These are phyloP conservation scores for Chrysosporium queenslandicum DNA, from an alignment of 2,329 filamentous ascomycete genomes.

Conservation along the genomic window DNA sequence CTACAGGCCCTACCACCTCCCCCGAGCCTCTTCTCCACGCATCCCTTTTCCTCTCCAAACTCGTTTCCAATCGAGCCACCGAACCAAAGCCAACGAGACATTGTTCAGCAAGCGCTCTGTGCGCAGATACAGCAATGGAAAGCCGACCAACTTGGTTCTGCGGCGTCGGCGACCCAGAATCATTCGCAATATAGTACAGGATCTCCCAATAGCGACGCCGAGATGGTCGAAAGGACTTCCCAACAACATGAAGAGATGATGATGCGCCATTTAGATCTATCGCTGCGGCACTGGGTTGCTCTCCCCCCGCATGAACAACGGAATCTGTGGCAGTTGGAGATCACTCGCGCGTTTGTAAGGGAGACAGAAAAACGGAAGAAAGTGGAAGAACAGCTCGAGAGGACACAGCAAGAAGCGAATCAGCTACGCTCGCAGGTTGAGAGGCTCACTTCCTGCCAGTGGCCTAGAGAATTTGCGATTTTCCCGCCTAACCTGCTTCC, in stretches of 20 bases:
- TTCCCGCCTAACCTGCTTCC: conserved; percentile 39
- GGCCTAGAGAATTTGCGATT: conserved; percentile 41
- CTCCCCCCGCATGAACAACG: conserved; percentile 47
- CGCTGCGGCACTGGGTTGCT: conserved; percentile 65
- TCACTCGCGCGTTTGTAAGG: conserved; percentile 38
- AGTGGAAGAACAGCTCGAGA: conserved; percentile 35
- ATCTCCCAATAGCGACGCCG: conserved; percentile 19
- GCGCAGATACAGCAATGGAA: conserved; percentile 60
- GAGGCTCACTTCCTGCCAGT: conserved; percentile 38
- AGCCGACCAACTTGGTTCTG: conserved; percentile 31
- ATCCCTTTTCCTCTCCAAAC: conserved; percentile 63
- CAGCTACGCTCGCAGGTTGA: conserved; percentile 42
- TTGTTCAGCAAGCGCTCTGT: conserved; percentile 56
- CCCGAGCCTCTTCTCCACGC: conserved; percentile 70
- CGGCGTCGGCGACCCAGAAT: conserved; percentile 9
- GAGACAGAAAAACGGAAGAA: conserved; percentile 38
- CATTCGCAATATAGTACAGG: conserved; percentile 9
- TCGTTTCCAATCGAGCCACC: conserved; percentile 78
- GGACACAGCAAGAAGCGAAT: conserved; percentile 40
- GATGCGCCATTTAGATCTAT: conserved; percentile 63
- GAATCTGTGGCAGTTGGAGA: conserved; percentile 40
- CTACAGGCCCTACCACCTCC: conserved; percentile 72
- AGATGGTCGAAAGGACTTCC: conserved; percentile 35
- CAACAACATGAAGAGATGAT: conserved; percentile 59
- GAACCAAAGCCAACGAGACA: conserved; percentile 60